A percentile compares a stretch with the other conserved stretches of the same genome.
Evolutionary conservation across 805 yeast genomes (phyloP).

Genomic region (Kodamaea jinghongensis): DNA sequence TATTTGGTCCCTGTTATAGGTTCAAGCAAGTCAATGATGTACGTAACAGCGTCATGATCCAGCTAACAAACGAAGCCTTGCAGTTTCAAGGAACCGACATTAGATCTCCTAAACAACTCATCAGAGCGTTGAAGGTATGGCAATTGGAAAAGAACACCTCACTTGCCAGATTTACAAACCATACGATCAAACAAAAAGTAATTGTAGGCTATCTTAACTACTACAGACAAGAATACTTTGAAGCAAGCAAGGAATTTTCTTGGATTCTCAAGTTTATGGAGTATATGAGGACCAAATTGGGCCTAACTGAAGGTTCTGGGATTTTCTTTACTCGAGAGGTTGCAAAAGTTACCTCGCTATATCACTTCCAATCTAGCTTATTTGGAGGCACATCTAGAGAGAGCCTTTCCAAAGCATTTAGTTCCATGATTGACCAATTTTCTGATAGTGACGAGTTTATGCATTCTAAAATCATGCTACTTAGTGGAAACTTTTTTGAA

Average conservation of each 20-base stretch:
- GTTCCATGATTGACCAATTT: constrained; percentile 3
- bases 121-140: constrained; percentile 11
- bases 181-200: constrained; percentile 17
- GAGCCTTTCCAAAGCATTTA: not conserved
- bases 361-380: constrained; percentile 2
- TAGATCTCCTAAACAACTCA: constrained; percentile 11
- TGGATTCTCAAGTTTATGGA: constrained; percentile 19
- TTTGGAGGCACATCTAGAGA: not conserved
- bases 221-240: constrained; percentile 14
- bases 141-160: not conserved
- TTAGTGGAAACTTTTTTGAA: constrained; percentile 22
- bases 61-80: too few relatives aligned
- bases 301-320: not conserved
- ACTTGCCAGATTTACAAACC: constrained; percentile 1
- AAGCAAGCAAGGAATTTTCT: constrained; percentile 15
- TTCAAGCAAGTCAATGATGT: constrained; percentile 11
- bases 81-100: too few relatives aligned
- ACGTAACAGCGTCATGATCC: not conserved
- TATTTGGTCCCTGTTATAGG: constrained; percentile 15
- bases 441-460: not conserved
- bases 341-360: constrained; percentile 4
- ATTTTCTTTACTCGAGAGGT: constrained; percentile 1
- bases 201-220: constrained; percentile 18
- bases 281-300: constrained; percentile 2
- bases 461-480: not conserved